A percentile compares a stretch with the other conserved stretches of the same genome.
Conservation (phyloP, 345 rosid species). For the Mangifera indica region DNA sequence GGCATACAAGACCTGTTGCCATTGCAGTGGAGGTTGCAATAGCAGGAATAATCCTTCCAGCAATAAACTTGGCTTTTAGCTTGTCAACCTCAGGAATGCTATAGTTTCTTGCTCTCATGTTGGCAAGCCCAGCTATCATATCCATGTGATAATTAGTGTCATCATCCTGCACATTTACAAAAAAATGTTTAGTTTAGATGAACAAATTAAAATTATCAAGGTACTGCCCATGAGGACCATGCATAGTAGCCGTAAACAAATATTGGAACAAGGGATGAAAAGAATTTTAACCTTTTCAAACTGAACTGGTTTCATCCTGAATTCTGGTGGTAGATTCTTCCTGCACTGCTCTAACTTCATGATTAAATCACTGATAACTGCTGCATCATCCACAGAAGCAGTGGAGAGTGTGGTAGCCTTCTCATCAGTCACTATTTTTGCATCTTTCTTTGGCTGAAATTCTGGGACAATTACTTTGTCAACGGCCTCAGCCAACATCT, state of each 20-base stretch:
- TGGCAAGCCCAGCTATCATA: constrained; percentile 92
- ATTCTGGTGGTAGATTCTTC: constrained; percentile 50
- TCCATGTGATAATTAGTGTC: constrained; percentile 99
- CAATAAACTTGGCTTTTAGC: constrained; percentile 95
- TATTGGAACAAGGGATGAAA: background rate
- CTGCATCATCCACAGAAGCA: constrained; percentile 85
- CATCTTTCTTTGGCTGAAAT: constrained; percentile 82
- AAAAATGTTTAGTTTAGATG: background rate
- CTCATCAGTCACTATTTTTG: constrained; percentile 85
- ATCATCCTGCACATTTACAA: constrained; percentile 64
- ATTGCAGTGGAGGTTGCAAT: constrained; percentile 96
- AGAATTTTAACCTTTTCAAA: constrained; percentile 82
- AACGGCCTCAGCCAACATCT: constrained; percentile 63
- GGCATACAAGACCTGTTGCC: constrained; percentile 97
- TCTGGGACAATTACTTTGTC: constrained; percentile 79
- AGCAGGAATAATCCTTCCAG: constrained; percentile 99
- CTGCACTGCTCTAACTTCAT: constrained; percentile 66
- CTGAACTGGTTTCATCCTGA: constrained; percentile 88
- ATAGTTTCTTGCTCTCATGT: constrained; percentile 99
- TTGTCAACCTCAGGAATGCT: constrained; percentile 95
- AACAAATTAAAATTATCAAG: background rate
- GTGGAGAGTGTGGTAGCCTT: constrained; percentile 74
- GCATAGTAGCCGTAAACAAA: background rate
- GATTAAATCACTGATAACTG: constrained; percentile 62
- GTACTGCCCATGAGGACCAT: background rate